A percentile compares a stretch with the other conserved stretches of the same genome.
phyloP scores from a whole-genome alignment of 306 rosid genomes.

The Abrus pulchellus region DNA sequence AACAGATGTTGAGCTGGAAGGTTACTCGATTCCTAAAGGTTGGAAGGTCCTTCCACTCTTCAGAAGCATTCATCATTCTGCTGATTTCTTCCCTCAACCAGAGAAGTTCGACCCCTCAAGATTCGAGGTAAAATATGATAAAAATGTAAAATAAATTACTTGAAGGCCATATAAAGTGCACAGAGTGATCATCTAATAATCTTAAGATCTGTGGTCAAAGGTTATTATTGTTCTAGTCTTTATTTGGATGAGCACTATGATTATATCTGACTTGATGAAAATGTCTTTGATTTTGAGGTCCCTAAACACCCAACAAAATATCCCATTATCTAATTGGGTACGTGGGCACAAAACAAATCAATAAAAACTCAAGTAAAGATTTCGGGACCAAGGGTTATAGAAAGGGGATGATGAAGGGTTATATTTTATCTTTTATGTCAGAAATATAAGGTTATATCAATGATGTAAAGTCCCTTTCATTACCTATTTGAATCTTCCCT shows the following conservation, averaged over 20 bases:
- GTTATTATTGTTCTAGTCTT: background rate
- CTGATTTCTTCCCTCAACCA: slow-evolving; percentile 86
- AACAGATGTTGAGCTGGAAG: slow-evolving; percentile 78
- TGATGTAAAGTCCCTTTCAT: slow-evolving; percentile 67
- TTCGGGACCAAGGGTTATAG: background rate
- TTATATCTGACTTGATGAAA: background rate
- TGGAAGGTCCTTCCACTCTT: slow-evolving; percentile 98
- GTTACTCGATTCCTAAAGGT: slow-evolving; percentile 90
- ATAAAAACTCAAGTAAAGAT: background rate
- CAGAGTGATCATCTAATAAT: background rate
- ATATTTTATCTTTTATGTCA: slow-evolving; percentile 49
- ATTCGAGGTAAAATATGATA: slow-evolving; percentile 67
- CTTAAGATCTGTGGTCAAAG: background rate
- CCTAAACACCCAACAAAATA: slow-evolving; percentile 4
- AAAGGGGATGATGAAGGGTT: background rate
- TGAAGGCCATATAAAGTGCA: background rate
- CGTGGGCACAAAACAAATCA: background rate
- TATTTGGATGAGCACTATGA: too few species aligned
- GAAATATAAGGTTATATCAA: slow-evolving; percentile 63
- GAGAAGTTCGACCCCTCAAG: slow-evolving; percentile 90
- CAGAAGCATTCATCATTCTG: slow-evolving; percentile 86
- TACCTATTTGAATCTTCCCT: slow-evolving; percentile 51
- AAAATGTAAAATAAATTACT: background rate
- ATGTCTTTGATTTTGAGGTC: background rate
- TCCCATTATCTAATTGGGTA: background rate